Evolutionary conservation across 2,329 filamentous ascomycete genomes (phyloP).

Genomic region (Alternaria gaisen): DNA sequence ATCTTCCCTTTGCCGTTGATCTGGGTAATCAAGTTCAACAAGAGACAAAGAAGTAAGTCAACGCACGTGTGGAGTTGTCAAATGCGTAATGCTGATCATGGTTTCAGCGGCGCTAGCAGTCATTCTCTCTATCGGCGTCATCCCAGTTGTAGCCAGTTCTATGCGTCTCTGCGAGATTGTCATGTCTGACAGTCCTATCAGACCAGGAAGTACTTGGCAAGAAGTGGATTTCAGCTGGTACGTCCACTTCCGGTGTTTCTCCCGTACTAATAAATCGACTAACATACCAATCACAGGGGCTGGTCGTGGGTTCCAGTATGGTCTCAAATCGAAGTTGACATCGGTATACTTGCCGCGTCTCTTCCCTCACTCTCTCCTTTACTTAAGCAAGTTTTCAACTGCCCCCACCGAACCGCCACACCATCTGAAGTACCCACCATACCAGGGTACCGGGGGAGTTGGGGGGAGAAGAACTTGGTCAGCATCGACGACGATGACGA

Average conservation of each 20-base stretch:
- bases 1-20: conserved; percentile 38
- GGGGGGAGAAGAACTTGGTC: conserved; percentile 8
- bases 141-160: conserved; percentile 38
- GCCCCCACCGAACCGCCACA: conserved; percentile 9
- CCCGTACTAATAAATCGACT: conserved; percentile 2
- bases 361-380: conserved; percentile 39
- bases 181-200: conserved; percentile 24
- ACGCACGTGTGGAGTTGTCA: too few relatives aligned
- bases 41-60: conserved; percentile 35
- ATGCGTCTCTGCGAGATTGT: conserved; percentile 40
- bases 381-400: conserved; percentile 25
- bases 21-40: conserved; percentile 35
- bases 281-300: conserved; percentile 18
- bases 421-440: conserved; percentile 27
- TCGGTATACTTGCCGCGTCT: conserved; percentile 39
- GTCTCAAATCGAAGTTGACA: conserved; percentile 45
- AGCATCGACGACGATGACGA: conserved; percentile 7
- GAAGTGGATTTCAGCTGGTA: conserved; percentile 36
- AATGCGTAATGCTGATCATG: neutral
- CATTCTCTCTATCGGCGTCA: conserved; percentile 39
- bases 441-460: conserved; percentile 25
- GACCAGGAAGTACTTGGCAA: conserved; percentile 23
- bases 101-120: conserved; percentile 32
- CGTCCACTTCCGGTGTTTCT: neutral
- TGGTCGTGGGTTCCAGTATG: conserved; percentile 42